Evolutionary conservation across 192 early-diverging fungal genomes (phyloP), one percentile per base, ranked within the genome.

Genomic region (Backusella circina): DNA sequence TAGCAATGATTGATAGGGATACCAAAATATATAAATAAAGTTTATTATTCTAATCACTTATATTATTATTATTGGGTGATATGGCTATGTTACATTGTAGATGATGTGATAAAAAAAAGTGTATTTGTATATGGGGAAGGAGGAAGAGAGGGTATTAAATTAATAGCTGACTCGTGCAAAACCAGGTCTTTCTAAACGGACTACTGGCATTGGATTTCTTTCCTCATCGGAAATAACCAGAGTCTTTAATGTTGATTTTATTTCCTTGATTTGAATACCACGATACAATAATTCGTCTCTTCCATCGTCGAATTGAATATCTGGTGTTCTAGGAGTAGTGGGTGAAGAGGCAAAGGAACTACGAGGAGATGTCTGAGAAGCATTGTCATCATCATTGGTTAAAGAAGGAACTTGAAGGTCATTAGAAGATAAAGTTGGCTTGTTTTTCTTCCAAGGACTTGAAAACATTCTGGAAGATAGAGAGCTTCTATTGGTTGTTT

Each of bases 241-340:
- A 31, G 80, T 71, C 50, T 82, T 82, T 23, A 82, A 36, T n/a
- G 80, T 82, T 28, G 77, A 75, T 36, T 82, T 82, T 54, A 82
- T 82, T 51, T 82, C 80, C 50, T 82, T 82, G 28, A 82, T 77
- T 28, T 75, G 70, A 35, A 82, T 82, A 51, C 80, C 80, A 57
- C 80, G 72, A 38, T 77, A 78, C 26, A 71, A 57, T 23, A 82
- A 64, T 23, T 82, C 80, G 47, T 75, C 74, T 65, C 68, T 26
- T 15, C 76, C 76, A 28, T 74, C 74, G 38, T 82, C 80, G 23
- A 61, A 61, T 61, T 61, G 54, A 12, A 61, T 23, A 28, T 61
- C 54, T 3, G 54, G 54, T 28, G 54, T 61, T 61, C 54, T 8
- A 61, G 74, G 38, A 67, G 61, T 64, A 28, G 33, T 67, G 31